These are phyloP conservation scores for Penicillium antarcticum DNA, from an alignment of 495 filamentous ascomycete species.

Conservation along the genomic window DNA sequence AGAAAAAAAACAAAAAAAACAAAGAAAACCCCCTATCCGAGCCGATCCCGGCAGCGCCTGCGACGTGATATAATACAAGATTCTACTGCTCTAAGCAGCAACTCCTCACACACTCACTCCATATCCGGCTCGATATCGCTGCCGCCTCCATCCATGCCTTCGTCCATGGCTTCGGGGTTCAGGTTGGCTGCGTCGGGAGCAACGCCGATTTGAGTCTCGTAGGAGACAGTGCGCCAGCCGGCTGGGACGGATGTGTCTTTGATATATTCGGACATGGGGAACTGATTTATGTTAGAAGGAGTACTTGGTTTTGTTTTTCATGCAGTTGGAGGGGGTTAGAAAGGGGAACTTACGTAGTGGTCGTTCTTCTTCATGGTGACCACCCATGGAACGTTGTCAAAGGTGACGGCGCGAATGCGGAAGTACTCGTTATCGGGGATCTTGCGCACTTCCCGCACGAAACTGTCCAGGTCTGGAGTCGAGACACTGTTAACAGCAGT, in stretches of 20 bases:
- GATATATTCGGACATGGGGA: conserved; percentile 84
- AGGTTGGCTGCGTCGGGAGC: conserved; percentile 38
- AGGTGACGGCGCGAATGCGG: conserved; percentile 88
- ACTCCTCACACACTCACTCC: conserved; percentile 14
- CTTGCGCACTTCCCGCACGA: conserved; percentile 72
- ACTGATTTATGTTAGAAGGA: conserved; percentile 34
- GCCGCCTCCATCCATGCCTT: conserved; percentile 26
- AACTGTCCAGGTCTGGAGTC: conserved; percentile 75
- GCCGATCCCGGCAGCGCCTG: conserved; percentile 9
- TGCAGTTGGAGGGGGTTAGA: neutral
- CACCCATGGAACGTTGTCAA: conserved; percentile 96
- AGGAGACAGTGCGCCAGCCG: conserved; percentile 71
- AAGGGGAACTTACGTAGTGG: conserved; percentile 64
- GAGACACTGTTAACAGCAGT: conserved; percentile 86
- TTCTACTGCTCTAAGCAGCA: neutral
- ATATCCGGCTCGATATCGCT: conserved; percentile 42
- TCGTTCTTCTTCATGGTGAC: conserved; percentile 99
- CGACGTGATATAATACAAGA: conserved; percentile 26
- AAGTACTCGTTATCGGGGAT: conserved; percentile 98
- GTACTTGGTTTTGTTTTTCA: neutral
- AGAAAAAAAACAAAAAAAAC: neutral
- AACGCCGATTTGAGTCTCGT: conserved; percentile 52
- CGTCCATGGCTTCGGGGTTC: conserved; percentile 48
- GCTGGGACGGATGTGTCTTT: conserved; percentile 61
- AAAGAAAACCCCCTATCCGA: neutral